Evolutionary conservation across 441 rosid species (phyloP), one percentile per base, ranked within the genome.

Genomic region (Brassica balearica): DNA sequence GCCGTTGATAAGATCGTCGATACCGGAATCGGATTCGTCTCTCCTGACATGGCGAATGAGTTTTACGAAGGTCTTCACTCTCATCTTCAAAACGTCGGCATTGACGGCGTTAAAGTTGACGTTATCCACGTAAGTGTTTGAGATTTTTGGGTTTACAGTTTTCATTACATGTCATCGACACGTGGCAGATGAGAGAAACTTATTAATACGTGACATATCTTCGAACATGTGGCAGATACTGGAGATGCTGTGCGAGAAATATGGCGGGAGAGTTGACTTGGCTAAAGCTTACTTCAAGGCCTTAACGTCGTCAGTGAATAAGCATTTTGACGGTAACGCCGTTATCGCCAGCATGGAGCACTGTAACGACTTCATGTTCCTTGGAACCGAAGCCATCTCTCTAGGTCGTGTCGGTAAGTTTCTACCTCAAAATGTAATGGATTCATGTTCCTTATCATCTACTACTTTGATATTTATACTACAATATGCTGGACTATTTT

Each of bases 291-390:
- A 93, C 81, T 95, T 2, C 87, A 87, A 89, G 76, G 97, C 93
- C 1, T 74, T 95, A 23, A 87, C 99, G 8, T 86, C 85, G 3
- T 93, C 98, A 0, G 95, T 89, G 17, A 88, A 71, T 58, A 91
- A 85, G 84, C 97, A 95, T 77, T 95, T 95, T 84, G 83, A 86
- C 8, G 98, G 99, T 63, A 95, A 95, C 78, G 97, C 96, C 23
- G 98, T 95, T 17, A 95, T 95, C 29, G 98, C 99, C 0, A 95
- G 99, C 72, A 95, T 95, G 99, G 98, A 91, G 81, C 98, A 95
- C 51, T 93, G 98, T 74, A 95, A 95, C 81, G 99, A 93, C 77
- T 95, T 95, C 85, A 92, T 95, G 96, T 86, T 89, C 78, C 99
- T 95, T 41, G 98, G 99, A 3, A 95, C 99, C 0, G 91, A 95